Percentiles rank a stretch among this genome's conserved stretches.
These are phyloP conservation scores for Aspergillus nanangensis DNA, from an alignment of 495 filamentous ascomycete species.

Conservation along the genomic window DNA sequence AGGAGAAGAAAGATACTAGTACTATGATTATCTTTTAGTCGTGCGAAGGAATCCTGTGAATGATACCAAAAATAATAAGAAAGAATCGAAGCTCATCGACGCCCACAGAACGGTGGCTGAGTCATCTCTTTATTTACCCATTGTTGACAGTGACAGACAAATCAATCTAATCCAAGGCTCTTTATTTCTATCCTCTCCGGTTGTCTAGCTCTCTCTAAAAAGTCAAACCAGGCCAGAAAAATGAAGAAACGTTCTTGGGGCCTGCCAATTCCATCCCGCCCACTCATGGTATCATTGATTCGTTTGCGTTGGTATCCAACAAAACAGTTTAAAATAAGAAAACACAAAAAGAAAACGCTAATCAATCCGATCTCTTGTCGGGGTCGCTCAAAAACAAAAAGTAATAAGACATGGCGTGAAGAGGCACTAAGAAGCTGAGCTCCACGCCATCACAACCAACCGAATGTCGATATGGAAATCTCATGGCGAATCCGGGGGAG, in stretches of 20 bases:
- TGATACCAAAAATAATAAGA: neutral
- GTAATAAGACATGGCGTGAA: too few species aligned
- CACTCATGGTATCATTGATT: slow-evolving; percentile 35
- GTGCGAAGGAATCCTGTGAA: too few species aligned
- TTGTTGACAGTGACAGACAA: neutral
- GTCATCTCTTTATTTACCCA: too few species aligned
- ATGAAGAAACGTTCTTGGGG: slow-evolving; percentile 16
- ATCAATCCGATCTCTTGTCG: neutral
- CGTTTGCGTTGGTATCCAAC: slow-evolving; percentile 19
- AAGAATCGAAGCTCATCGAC: slow-evolving; percentile 31
- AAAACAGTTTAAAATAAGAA: slow-evolving; percentile 8
- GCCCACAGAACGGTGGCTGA: slow-evolving; percentile 36
- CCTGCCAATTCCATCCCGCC: slow-evolving; percentile 17
- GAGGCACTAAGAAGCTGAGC: too few species aligned
- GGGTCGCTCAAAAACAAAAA: neutral
- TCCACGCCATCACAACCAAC: too few species aligned
- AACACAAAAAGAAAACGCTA: neutral
- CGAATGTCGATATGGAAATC: too few species aligned
- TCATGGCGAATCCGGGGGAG: too few species aligned
- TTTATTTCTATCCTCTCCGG: too few species aligned
- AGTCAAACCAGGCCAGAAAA: too few species aligned
- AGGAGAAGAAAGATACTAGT: too few species aligned
- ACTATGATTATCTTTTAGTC: too few species aligned
- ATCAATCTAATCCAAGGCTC: slow-evolving; percentile 1
- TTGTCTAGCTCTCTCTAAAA: too few species aligned